Evolutionary conservation across 139 green algal genomes (phyloP).

Genomic region (Pycnococcus provasolii): DNA sequence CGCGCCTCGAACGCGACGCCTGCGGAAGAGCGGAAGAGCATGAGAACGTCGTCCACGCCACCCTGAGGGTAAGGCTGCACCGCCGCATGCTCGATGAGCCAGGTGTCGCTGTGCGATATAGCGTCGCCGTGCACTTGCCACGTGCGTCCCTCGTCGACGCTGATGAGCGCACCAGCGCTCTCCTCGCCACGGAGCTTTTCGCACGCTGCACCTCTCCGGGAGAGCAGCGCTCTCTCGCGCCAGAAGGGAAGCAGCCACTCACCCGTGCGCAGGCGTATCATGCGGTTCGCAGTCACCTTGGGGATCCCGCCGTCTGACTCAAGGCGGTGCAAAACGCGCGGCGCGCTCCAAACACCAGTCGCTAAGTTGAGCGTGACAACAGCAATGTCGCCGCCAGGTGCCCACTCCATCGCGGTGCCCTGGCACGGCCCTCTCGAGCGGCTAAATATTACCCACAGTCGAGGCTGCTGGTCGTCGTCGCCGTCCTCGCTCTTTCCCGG

Average conservation of each 20-base stretch:
- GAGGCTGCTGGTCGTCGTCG: background rate
- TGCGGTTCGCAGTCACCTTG: slow-evolving; percentile 11
- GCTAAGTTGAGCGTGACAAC: background rate
- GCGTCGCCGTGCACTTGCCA: slow-evolving; percentile 2
- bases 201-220: background rate
- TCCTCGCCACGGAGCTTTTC: background rate
- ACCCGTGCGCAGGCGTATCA: background rate
- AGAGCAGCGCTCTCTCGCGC: background rate
- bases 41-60: background rate
- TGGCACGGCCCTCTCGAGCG: background rate
- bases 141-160: background rate
- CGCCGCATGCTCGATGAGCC: slow-evolving; percentile 18
- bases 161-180: slow-evolving; percentile 12
- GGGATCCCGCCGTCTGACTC: slow-evolving; percentile 11
- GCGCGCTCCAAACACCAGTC: slow-evolving; percentile 1
- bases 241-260: slow-evolving; percentile 17
- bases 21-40: background rate
- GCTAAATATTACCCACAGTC: slow-evolving; percentile 4
- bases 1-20: background rate
- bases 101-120: background rate
- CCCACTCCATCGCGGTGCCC: slow-evolving; percentile 1
- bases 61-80: background rate
- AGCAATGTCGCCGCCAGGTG: slow-evolving; percentile 16
- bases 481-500: too few species aligned
- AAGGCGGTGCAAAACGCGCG: background rate